Evolutionary conservation across 768 basidiomycete genomes (phyloP), one percentile per base, ranked within the genome.

Genomic region (Naganishia kalamii): DNA sequence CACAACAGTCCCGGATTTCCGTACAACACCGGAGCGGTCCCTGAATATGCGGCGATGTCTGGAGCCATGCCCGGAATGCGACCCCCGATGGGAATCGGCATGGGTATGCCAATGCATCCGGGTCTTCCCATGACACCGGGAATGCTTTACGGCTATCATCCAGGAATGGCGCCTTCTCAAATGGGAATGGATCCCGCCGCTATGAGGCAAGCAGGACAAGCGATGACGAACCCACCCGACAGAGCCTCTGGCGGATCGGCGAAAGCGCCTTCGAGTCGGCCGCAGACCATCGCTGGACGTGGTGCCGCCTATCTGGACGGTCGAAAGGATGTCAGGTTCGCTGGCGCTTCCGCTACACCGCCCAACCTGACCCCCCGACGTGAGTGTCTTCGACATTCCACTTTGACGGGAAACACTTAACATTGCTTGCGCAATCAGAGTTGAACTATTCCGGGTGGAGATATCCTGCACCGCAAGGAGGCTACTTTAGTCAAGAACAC

Each of bases 1-100:
- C 63, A 64, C 25, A 35, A 57, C 19, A 52, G 41, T 30, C 63
- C 63, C 21, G 63, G 63, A 10, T 64, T 54, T 23, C 63, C 63
- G 1, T 64, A 57, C 35, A 64, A 64, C 51, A 44, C 57, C 3
- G 63, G 63, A 13, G 63, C 63, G 1, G 43, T 64, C 21, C 63
- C 63, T 2, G 63, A 64, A 32, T 51, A 44, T n/a, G 47, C 48
- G 3, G 21, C 61, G 2, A n/a, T n/a, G n/a, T n/a, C n/a, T n/a
- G n/a, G n/a, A n/a, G 60, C 27, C 13, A 23, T 33, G 1, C 47
- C 48, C 29, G 54, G 54, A 41, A 32, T 52, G 19, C 51, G 51
- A 4, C 51, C 51, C 21, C 51, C 32, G 11, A 57, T 57, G 35
- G 54, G 35, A 7, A 57, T 57, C 35, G 54, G 54, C 35, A 23